Conservation (phyloP, 2,329 filamentous ascomycete genomes). For the Exophiala oligosperma region DNA sequence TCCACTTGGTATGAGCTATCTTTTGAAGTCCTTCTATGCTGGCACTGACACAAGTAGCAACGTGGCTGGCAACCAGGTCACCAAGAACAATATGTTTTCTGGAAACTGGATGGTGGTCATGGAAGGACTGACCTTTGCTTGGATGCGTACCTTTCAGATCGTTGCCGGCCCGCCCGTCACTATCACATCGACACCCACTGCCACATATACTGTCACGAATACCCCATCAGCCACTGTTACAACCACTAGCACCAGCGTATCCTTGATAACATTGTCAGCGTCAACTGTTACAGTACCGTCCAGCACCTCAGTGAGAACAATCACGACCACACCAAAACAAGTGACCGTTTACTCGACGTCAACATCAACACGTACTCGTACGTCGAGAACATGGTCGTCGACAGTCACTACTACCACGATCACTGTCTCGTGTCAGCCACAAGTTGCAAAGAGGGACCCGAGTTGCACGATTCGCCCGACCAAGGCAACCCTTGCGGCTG, state of each 20-base stretch:
- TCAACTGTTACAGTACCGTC: conserved; percentile 23
- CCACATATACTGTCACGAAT: conserved; percentile 21
- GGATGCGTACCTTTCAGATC: conserved; percentile 23
- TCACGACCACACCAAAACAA: conserved; percentile 16
- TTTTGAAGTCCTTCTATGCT: not conserved
- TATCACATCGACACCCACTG: conserved; percentile 19
- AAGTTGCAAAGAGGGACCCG: conserved; percentile 17
- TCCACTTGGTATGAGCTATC: conserved; percentile 24
- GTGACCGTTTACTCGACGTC: conserved; percentile 21
- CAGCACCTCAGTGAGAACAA: conserved; percentile 18
- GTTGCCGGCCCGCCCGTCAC: conserved; percentile 25
- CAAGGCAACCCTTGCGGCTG: conserved; percentile 19
- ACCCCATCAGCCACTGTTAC: conserved; percentile 21
- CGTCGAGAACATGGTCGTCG: conserved; percentile 14
- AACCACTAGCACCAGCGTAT: conserved; percentile 17
- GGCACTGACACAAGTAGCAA: conserved; percentile 16
- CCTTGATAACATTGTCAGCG: conserved; percentile 15
- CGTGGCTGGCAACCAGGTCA: conserved; percentile 23
- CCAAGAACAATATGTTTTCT: conserved; percentile 25
- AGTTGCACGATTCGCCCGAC: conserved; percentile 22
- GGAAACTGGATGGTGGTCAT: conserved; percentile 27
- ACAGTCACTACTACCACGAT: conserved; percentile 19
- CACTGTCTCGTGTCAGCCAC: conserved; percentile 17
- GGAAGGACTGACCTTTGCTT: conserved; percentile 28
- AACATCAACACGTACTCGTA: conserved; percentile 17